These are phyloP conservation scores for Geranium brycei DNA, from an alignment of 345 rosid species.

Conservation along the genomic window DNA sequence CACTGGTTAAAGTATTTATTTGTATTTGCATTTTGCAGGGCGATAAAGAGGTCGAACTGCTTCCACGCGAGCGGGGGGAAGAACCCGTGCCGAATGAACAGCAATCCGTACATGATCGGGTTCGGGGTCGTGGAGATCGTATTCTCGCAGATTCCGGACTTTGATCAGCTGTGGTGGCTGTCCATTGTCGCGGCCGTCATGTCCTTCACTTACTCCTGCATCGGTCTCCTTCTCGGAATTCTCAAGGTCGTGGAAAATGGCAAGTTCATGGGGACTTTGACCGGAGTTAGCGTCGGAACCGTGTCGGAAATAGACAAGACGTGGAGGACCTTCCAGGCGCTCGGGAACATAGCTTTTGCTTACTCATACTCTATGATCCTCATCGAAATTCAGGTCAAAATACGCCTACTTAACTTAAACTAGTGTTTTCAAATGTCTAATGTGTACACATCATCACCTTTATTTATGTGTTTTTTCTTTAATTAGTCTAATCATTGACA, in stretches of 20 bases:
- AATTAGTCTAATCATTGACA: too few relatives aligned
- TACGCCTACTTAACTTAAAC: too few relatives aligned
- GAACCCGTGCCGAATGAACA: conserved; percentile 36
- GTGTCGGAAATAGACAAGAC: conserved; percentile 21
- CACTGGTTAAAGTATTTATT: too few relatives aligned
- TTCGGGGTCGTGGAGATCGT: conserved; percentile 33
- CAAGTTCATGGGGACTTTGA: conserved; percentile 22
- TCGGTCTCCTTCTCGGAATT: conserved; percentile 38
- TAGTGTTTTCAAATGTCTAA: too few relatives aligned
- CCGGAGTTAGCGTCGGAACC: conserved; percentile 25
- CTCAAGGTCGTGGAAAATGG: conserved; percentile 25
- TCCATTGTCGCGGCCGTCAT: conserved; percentile 37
- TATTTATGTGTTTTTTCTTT: too few relatives aligned
- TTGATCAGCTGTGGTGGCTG: conserved; percentile 41
- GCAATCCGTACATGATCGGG: conserved; percentile 44
- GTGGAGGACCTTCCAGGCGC: conserved; percentile 35
- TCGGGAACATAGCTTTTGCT: conserved; percentile 38
- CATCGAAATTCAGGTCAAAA: conserved; percentile 29
- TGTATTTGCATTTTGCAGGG: conserved; percentile 18
- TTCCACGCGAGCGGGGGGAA: conserved; percentile 35
- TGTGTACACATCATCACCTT: too few relatives aligned
- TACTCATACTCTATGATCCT: conserved; percentile 35
- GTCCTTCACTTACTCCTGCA: conserved; percentile 38
- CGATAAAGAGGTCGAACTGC: conserved; percentile 46
- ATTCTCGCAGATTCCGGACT: conserved; percentile 38